Evolutionary conservation across 1,284 basidiomycete species (phyloP).

Genomic region (Wolfiporia cocos): DNA sequence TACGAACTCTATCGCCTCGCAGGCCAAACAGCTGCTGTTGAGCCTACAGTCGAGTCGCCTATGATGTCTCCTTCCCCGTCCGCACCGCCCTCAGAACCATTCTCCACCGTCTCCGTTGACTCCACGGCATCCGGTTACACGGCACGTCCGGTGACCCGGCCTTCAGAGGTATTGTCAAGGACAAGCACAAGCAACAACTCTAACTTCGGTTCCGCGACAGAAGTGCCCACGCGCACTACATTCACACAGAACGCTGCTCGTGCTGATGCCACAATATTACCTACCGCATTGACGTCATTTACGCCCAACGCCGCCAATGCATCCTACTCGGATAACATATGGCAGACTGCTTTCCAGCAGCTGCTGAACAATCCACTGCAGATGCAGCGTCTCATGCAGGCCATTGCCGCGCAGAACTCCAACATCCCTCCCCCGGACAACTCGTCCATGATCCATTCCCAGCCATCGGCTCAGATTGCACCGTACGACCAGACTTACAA

Average conservation of each 20-base stretch:
- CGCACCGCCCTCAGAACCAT: constrained; percentile 23
- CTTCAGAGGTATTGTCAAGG: constrained; percentile 14
- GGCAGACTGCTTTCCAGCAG: constrained; percentile 56
- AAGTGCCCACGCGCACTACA: constrained; percentile 2
- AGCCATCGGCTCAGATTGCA: constrained; percentile 19
- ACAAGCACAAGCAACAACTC: constrained; percentile 11
- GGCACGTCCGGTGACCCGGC: constrained; percentile 10
- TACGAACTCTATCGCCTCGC: constrained; percentile 1
- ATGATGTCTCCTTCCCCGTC: constrained; percentile 17
- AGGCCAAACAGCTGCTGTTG: constrained; percentile 27
- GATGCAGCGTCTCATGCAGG: constrained; percentile 65
- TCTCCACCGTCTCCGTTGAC: constrained; percentile 12
- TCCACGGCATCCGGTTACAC: constrained; percentile 5
- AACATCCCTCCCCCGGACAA: constrained; percentile 9
- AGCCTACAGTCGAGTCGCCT: constrained; percentile 22
- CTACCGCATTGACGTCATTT: constrained; percentile 18
- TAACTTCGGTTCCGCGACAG: constrained; percentile 7
- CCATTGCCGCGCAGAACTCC: constrained; percentile 37
- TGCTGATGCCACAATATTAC: constrained; percentile 3
- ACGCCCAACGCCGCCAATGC: constrained; percentile 12
- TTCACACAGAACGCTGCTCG: not conserved
- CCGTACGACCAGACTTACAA: constrained; percentile 24
- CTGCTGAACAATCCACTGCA: constrained; percentile 59
- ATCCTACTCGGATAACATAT: constrained; percentile 36
- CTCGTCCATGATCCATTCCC: not conserved